Evolutionary conservation across 1,284 basidiomycete species (phyloP).

Genomic region (Austroboletus novae-zelandiae): DNA sequence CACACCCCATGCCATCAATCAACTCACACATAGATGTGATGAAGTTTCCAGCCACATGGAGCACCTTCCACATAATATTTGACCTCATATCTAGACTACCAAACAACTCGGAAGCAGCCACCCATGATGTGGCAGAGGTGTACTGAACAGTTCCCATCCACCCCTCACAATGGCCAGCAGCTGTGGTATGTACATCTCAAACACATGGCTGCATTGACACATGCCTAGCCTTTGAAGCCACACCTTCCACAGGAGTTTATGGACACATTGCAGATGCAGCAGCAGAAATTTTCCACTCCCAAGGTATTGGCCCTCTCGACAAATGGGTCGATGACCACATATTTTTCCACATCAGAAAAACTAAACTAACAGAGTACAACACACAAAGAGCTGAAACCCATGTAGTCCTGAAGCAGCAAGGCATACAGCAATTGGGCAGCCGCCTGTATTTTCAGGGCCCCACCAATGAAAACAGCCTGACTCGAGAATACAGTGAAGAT

Average conservation of each 20-base stretch:
- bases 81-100: neutral
- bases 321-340: neutral
- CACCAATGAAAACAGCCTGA: neutral
- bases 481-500: neutral
- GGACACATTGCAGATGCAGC: constrained; percentile 34
- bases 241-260: constrained; percentile 32
- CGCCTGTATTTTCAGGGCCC: neutral
- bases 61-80: constrained; percentile 5
- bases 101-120: neutral
- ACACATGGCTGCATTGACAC: constrained; percentile 3
- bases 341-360: neutral
- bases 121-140: neutral
- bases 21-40: neutral
- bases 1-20: neutral
- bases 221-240: constrained; percentile 18
- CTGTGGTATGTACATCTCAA: neutral
- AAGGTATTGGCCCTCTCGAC: neutral
- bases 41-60: constrained; percentile 1
- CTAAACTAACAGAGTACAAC: neutral
- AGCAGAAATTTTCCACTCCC: neutral
- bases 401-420: too few species aligned
- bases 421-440: too few species aligned
- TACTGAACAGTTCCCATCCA: neutral
- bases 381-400: too few species aligned
- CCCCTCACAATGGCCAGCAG: constrained; percentile 1